phyloP scores from a whole-genome alignment of 1,139 yeast species.

The Keqinozyma sinolaborantium region DNA sequence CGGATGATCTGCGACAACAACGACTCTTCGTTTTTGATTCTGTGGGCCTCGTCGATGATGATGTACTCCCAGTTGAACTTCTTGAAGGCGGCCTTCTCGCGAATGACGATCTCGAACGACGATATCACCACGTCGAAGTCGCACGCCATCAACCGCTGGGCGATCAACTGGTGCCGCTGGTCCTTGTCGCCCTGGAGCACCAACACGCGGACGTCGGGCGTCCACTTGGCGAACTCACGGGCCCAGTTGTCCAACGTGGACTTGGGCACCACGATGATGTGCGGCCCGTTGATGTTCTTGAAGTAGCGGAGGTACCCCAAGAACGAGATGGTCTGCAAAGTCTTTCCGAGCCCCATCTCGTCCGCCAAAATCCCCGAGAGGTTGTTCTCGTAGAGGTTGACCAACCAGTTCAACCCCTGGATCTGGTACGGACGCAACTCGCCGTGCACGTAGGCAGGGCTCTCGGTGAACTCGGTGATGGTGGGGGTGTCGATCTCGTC shows the following conservation, averaged over 20 bases:
- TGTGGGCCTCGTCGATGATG: conserved; percentile 77
- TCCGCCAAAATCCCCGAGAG: conserved; percentile 93
- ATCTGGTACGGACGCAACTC: conserved; percentile 77
- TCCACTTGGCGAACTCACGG: conserved; percentile 74
- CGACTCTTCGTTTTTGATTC: conserved; percentile 77
- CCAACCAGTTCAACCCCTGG: conserved; percentile 91
- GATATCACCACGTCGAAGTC: conserved; percentile 72
- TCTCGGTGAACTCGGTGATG: conserved; percentile 57
- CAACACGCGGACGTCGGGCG: conserved; percentile 68
- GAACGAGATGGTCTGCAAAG: conserved; percentile 87
- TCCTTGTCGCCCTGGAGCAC: conserved; percentile 75
- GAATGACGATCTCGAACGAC: conserved; percentile 74
- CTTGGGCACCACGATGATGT: conserved; percentile 71
- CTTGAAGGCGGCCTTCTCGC: conserved; percentile 61
- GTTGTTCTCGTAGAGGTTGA: conserved; percentile 76
- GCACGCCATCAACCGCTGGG: conserved; percentile 49
- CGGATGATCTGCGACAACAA: conserved; percentile 71
- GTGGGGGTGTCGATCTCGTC: conserved; percentile 46
- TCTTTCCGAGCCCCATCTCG: conserved; percentile 98
- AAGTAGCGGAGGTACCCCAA: conserved; percentile 67
- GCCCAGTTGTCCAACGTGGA: conserved; percentile 80
- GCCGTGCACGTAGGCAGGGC: conserved; percentile 66
- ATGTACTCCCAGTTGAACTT: conserved; percentile 74
- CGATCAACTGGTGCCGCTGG: conserved; percentile 51
- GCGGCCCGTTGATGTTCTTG: conserved; percentile 65